Conservation (phyloP, 164 flowering plant species). For the Umbellularia californica region DNA sequence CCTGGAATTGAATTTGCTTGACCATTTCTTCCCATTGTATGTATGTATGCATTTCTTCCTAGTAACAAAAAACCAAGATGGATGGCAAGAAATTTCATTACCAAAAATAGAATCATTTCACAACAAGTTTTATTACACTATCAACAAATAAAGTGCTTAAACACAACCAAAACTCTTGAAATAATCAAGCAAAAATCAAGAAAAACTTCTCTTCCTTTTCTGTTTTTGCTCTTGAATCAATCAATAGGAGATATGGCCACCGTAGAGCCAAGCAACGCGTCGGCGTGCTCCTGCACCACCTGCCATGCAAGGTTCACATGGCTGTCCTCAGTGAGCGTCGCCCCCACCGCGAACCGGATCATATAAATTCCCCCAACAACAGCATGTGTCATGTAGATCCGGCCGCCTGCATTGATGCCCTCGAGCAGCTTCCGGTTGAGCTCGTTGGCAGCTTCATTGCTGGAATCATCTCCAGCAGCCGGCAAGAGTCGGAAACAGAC, state of each 20-base stretch:
- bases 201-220: not conserved
- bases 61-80: too few relatives aligned
- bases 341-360: slow-evolving; percentile 28
- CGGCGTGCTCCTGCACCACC: slow-evolving; percentile 27
- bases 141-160: not conserved
- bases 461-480: not conserved
- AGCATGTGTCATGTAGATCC: slow-evolving; percentile 38
- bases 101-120: not conserved
- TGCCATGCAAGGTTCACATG: slow-evolving; percentile 23
- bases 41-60: too few relatives aligned
- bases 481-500: slow-evolving; percentile 45
- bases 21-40: too few relatives aligned
- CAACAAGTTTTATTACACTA: not conserved
- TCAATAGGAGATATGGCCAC: not conserved
- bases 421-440: slow-evolving; percentile 37
- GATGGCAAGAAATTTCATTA: too few relatives aligned
- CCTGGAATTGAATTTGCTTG: too few relatives aligned
- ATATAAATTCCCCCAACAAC: slow-evolving; percentile 26
- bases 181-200: not conserved
- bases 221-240: not conserved
- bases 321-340: slow-evolving; percentile 24
- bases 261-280: slow-evolving; percentile 1
- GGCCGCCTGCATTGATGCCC: slow-evolving; percentile 36
- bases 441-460: slow-evolving; percentile 21
- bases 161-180: not conserved